Conservation (phyloP, 257 asterid species). For the Salvia splendens region DNA sequence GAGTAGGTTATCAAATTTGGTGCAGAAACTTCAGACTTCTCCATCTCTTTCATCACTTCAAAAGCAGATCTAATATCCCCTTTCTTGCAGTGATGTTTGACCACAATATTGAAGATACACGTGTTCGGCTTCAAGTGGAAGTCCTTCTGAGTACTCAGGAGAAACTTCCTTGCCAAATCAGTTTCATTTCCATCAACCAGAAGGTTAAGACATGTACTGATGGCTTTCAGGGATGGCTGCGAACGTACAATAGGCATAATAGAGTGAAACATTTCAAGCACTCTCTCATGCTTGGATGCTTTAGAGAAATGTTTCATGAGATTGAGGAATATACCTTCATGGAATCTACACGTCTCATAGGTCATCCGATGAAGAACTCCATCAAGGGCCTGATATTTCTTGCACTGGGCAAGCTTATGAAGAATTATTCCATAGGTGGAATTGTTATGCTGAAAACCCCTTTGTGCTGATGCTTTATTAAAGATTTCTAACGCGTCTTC, state of each 20-base stretch:
- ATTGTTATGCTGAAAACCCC: slow-evolving; percentile 76
- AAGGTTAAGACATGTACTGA: slow-evolving; percentile 89
- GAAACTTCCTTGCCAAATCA: slow-evolving; percentile 67
- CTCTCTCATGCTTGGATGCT: slow-evolving; percentile 63
- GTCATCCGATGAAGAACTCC: slow-evolving; percentile 78
- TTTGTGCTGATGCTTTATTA: slow-evolving; percentile 62
- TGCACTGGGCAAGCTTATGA: slow-evolving; percentile 70
- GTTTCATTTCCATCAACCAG: slow-evolving; percentile 68
- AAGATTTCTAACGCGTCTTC: slow-evolving; percentile 64
- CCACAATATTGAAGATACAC: slow-evolving; percentile 88
- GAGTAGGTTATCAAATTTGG: slow-evolving; percentile 91
- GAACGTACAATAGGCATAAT: slow-evolving; percentile 62
- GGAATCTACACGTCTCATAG: slow-evolving; percentile 84
- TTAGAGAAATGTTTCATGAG: slow-evolving; percentile 90
- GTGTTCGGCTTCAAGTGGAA: slow-evolving; percentile 73
- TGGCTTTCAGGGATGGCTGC: slow-evolving; percentile 81
- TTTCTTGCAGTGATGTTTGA: slow-evolving; percentile 75
- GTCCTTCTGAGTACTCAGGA: slow-evolving; percentile 54
- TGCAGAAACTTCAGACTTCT: slow-evolving; percentile 51
- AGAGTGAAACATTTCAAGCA: slow-evolving; percentile 68
- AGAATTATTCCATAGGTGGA: slow-evolving; percentile 76
- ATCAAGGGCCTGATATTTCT: slow-evolving; percentile 58
- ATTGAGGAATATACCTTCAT: slow-evolving; percentile 78
- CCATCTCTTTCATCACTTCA: slow-evolving; percentile 78
- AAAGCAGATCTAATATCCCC: slow-evolving; percentile 71